A percentile compares a stretch with the other conserved stretches of the same genome.
These are phyloP conservation scores for Conringia planisiliqua DNA, from an alignment of 345 rosid genomes.

Conservation along the genomic window DNA sequence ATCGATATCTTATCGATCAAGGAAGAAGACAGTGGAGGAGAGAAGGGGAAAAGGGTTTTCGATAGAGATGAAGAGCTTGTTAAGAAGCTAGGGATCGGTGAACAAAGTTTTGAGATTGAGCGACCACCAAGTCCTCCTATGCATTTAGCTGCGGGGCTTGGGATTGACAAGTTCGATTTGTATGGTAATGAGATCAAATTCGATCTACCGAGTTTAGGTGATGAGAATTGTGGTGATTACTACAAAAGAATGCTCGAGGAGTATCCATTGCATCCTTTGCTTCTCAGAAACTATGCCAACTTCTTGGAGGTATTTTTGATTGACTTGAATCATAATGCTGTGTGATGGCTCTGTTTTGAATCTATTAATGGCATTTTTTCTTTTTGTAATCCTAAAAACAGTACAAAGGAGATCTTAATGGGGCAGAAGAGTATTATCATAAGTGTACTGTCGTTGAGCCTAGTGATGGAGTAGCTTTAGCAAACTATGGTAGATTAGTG, in stretches of 20 bases:
- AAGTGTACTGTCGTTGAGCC: slow-evolving; percentile 68
- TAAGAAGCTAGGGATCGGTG: not conserved
- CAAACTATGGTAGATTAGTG: slow-evolving; percentile 58
- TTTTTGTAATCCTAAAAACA: slow-evolving; percentile 15
- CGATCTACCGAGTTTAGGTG: slow-evolving; percentile 38
- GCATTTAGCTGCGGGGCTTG: slow-evolving; percentile 74
- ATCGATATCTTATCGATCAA: not conserved
- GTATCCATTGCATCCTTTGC: slow-evolving; percentile 67
- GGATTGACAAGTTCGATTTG: slow-evolving; percentile 42
- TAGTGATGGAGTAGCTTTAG: slow-evolving; percentile 48
- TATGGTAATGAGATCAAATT: slow-evolving; percentile 33
- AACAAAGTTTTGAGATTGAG: slow-evolving; percentile 29
- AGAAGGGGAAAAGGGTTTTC: not conserved
- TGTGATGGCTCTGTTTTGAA: slow-evolving; percentile 1
- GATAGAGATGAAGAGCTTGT: not conserved
- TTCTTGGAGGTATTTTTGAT: slow-evolving; percentile 55
- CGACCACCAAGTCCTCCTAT: slow-evolving; percentile 51
- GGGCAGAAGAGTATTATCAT: slow-evolving; percentile 66
- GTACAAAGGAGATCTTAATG: slow-evolving; percentile 70
- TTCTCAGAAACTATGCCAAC: slow-evolving; percentile 66
- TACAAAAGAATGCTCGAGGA: slow-evolving; percentile 60
- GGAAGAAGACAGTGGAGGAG: slow-evolving; percentile 28
- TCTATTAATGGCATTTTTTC: slow-evolving; percentile 1
- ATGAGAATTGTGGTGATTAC: slow-evolving; percentile 43
- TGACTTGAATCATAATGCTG: not conserved